Evolutionary conservation across 805 yeast genomes (phyloP).

Genomic region (Starmera dryadoides): DNA sequence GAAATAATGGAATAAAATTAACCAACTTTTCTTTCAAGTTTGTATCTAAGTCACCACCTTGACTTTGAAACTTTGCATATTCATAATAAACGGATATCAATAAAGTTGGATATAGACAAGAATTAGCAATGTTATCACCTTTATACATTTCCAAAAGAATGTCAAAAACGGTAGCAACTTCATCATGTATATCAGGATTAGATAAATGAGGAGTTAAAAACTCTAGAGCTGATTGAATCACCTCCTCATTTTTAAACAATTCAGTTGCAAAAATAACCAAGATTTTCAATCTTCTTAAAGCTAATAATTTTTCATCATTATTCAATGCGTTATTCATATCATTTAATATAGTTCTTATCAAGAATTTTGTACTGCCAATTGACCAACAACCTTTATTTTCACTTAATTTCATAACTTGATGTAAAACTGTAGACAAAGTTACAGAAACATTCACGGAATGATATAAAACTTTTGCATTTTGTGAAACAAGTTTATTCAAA

Average conservation of each 20-base stretch:
- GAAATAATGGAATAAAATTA: background rate
- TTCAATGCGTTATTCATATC: constrained; percentile 16
- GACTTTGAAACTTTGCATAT: constrained; percentile 3
- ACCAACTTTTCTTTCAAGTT: background rate
- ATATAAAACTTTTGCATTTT: constrained; percentile 4
- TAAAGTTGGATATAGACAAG: constrained; percentile 4
- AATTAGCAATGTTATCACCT: background rate
- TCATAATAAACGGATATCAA: constrained; percentile 18
- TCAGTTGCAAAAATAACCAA: constrained; percentile 22
- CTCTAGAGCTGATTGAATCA: constrained; percentile 16
- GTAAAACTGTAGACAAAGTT: constrained; percentile 8
- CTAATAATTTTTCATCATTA: constrained; percentile 16
- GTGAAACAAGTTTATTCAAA: constrained; percentile 1
- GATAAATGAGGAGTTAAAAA: constrained; percentile 11
- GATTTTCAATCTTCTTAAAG: constrained; percentile 31
- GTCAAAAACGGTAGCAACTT: constrained; percentile 21
- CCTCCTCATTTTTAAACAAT: constrained; percentile 7
- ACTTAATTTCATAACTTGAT: constrained; percentile 6
- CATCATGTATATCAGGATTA: constrained; percentile 14
- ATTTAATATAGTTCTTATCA: constrained; percentile 26
- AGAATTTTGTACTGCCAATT: constrained; percentile 25
- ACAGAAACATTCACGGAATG: constrained; percentile 3
- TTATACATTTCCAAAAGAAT: constrained; percentile 10
- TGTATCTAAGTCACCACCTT: background rate
- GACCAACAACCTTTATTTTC: constrained; percentile 26